Conservation (phyloP, 2,329 filamentous ascomycete genomes). For the Penicillium sp. region DNA sequence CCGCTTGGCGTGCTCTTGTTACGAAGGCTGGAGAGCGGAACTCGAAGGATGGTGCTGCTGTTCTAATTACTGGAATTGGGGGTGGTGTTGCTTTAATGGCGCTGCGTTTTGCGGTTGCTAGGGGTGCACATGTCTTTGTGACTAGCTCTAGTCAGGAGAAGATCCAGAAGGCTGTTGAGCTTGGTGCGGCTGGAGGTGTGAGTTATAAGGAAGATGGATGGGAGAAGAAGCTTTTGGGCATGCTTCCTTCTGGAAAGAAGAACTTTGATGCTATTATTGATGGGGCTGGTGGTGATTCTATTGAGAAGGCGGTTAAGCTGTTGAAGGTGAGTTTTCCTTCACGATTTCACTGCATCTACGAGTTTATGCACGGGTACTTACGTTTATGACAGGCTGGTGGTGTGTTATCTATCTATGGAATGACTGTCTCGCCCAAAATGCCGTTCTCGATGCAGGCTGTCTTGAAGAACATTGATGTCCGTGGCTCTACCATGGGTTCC, state of each 20-base stretch:
- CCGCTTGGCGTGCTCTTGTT: constrained; percentile 82
- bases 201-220: constrained; percentile 76
- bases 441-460: constrained; percentile 82
- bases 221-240: constrained; percentile 70
- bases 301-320: constrained; percentile 66
- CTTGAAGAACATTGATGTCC: constrained; percentile 82
- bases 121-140: constrained; percentile 78
- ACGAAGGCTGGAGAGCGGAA: constrained; percentile 69
- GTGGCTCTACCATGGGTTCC: constrained; percentile 88
- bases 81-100: constrained; percentile 86
- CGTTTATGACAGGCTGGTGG: constrained; percentile 62
- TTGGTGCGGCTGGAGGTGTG: constrained; percentile 82
- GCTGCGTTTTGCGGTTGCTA: constrained; percentile 74
- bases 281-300: constrained; percentile 83
- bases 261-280: constrained; percentile 84
- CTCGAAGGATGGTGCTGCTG: constrained; percentile 62
- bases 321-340: constrained; percentile 59
- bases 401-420: constrained; percentile 83
- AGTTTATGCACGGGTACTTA: constrained; percentile 12
- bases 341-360: background rate
- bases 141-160: constrained; percentile 75
- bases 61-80: constrained; percentile 88
- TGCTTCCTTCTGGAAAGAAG: constrained; percentile 63
- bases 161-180: constrained; percentile 65
- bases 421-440: constrained; percentile 86